Base-by-base conservation (phyloP, 768 basidiomycete genomes). In the Leccinum sublutescens region DNA sequence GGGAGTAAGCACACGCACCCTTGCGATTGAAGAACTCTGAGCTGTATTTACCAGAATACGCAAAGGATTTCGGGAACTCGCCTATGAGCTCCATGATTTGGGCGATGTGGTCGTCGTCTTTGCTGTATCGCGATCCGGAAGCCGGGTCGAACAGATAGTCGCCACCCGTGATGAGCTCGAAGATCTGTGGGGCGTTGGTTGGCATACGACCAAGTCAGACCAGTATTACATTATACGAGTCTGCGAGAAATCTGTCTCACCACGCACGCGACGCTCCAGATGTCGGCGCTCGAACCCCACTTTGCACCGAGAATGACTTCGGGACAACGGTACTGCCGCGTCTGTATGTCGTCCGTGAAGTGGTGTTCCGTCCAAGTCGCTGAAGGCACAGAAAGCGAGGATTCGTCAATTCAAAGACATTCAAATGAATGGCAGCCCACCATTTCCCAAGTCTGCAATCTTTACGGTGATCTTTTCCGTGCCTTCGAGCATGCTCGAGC, bases 121-220 rank as follows among this genome's bases (percentile, higher is more conserved):
- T 98, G 77, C 88, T 92, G 71, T 97, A 98, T 45, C 95, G 86
- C 51, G 92, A 88, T 2, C 96, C 96, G 1, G 92, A 91, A 21
- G 94, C 94, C 0, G 96, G 96, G 71, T 98, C 97, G 71, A 99
- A 99, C 38, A 99, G 84, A 75, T 98, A 99, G 73, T 98, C 96
- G 21, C 97, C 96, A 19, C 96, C 96, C 0, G 91, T 93, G 63
- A 98, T 85, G 45, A 98, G 84, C 71, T 98, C 96, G 71, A 99
- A 99, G 43, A 94, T 82, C 93, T 95, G 65, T 47, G 17, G 1
- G 25, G 50, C 11, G 19, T 50, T 27, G 23, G 12, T 45, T 45
- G 43, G 19, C 29, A 29, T 36, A 12, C 25, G 51, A 23, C 48
- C 50, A 31, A 45, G 23, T 60, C 34, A 51, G 57, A 38, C n/a